Conservation (phyloP, 2,329 filamentous ascomycete species). For the Pseudogymnoascus destructans region DNA sequence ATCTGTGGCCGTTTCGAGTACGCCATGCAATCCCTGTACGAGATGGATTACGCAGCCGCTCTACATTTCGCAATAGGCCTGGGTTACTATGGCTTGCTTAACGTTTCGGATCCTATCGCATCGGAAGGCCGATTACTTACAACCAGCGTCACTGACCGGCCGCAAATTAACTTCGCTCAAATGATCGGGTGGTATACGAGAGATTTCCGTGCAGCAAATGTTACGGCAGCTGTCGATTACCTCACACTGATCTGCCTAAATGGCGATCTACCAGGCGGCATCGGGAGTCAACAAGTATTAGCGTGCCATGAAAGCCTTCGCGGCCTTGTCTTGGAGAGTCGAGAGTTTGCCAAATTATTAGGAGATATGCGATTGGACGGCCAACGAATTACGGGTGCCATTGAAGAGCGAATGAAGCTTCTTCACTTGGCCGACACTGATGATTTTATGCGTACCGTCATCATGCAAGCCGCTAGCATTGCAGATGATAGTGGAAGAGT, state of each 20-base stretch:
- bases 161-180: conserved; percentile 87
- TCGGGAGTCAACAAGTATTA: conserved; percentile 62
- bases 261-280: conserved; percentile 60
- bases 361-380: conserved; percentile 85
- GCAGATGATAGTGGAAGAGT: conserved; percentile 90
- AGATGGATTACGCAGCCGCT: conserved; percentile 82
- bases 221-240: conserved; percentile 86
- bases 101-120: conserved; percentile 68
- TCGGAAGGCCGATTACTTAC: conserved; percentile 58
- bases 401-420: conserved; percentile 71
- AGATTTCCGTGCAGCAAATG: conserved; percentile 85
- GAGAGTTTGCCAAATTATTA: conserved; percentile 86
- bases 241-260: conserved; percentile 86
- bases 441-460: conserved; percentile 85
- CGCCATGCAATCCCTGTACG: conserved; percentile 80
- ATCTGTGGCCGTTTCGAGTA: conserved; percentile 89
- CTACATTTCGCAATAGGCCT: conserved; percentile 90
- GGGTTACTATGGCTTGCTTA: conserved; percentile 76
- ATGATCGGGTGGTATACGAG: conserved; percentile 92
- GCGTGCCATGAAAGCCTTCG: conserved; percentile 87
- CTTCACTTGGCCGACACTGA: conserved; percentile 69
- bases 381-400: conserved; percentile 68
- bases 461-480: conserved; percentile 77
- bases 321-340: conserved; percentile 89
- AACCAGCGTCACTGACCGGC: conserved; percentile 52